A percentile compares a stretch with the other conserved stretches of the same genome.
Evolutionary conservation across 2,329 filamentous ascomycete genomes (phyloP).

Genomic region (Xylariales sp.): DNA sequence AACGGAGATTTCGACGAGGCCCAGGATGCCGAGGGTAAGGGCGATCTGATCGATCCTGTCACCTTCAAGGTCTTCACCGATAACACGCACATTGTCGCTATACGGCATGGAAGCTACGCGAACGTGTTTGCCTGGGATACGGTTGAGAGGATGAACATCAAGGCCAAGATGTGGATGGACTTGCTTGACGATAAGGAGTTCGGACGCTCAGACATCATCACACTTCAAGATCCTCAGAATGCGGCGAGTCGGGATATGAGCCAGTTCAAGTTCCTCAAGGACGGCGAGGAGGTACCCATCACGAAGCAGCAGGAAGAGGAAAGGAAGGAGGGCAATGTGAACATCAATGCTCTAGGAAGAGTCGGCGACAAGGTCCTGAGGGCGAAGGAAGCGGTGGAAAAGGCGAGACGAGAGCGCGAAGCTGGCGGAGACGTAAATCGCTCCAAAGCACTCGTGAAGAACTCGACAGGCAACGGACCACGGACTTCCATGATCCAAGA

Average conservation of each 20-base stretch:
- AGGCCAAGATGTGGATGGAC: conserved; percentile 93
- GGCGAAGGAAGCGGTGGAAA: conserved; percentile 91
- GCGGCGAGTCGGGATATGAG: conserved; percentile 75
- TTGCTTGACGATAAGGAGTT: conserved; percentile 85
- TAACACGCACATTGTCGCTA: conserved; percentile 92
- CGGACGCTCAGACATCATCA: conserved; percentile 86
- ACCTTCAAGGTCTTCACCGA: conserved; percentile 98
- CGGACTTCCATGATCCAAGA: conserved; percentile 47
- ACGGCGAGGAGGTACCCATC: conserved; percentile 66
- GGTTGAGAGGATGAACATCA: conserved; percentile 90
- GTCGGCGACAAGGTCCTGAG: conserved; percentile 77
- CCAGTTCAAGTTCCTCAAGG: conserved; percentile 82
- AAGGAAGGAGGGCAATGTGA: conserved; percentile 64
- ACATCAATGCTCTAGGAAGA: conserved; percentile 73
- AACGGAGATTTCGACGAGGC: conserved; percentile 65
- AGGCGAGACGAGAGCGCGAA: conserved; percentile 70
- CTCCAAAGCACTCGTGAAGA: conserved; percentile 37
- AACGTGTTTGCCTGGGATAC: conserved; percentile 98
- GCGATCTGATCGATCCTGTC: conserved; percentile 90
- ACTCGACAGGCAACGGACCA: conserved; percentile 22
- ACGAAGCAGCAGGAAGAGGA: conserved; percentile 68
- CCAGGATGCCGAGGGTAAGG: conserved; percentile 47
- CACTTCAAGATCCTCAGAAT: conserved; percentile 92
- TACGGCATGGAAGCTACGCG: conserved; percentile 73
- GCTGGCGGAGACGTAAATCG: conserved; percentile 55